Percentiles rank a stretch among this genome's conserved stretches.
These are phyloP conservation scores for Moesziomyces globuligerus DNA, from an alignment of 1,284 basidiomycete species.

Conservation along the genomic window DNA sequence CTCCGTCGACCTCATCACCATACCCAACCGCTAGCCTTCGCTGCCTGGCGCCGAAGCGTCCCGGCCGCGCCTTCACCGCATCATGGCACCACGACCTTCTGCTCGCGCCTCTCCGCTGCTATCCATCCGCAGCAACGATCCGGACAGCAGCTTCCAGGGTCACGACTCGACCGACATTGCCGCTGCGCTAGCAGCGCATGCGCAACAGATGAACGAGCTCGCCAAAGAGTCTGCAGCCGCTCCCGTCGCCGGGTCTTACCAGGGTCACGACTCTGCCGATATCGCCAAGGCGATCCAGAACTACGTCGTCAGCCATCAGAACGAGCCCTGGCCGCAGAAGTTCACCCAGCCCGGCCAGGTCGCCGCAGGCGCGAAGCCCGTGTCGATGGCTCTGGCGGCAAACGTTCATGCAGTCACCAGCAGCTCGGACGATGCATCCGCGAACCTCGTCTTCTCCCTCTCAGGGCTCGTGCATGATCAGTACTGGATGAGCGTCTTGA, in stretches of 20 bases:
- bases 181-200: constrained; percentile 34
- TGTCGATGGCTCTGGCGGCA: not conserved
- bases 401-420: constrained; percentile 1
- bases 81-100: constrained; percentile 19
- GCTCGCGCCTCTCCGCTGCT: not conserved
- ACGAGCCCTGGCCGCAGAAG: constrained; percentile 19
- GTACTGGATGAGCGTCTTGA: constrained; percentile 45
- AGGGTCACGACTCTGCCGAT: constrained; percentile 38
- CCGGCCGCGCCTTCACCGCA: constrained; percentile 1
- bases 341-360: constrained; percentile 7
- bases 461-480: constrained; percentile 20
- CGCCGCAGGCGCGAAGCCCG: not conserved
- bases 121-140: constrained; percentile 10
- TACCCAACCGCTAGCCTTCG: too few species aligned
- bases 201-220: constrained; percentile 32
- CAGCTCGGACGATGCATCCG: not conserved
- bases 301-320: constrained; percentile 40
- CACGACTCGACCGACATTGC: constrained; percentile 44
- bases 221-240: constrained; percentile 17
- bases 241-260: constrained; percentile 8
- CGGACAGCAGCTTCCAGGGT: constrained; percentile 36
- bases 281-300: constrained; percentile 47
- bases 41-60: constrained; percentile 8
- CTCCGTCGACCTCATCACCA: constrained; percentile 4
- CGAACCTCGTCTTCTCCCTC: constrained; percentile 26